Evolutionary conservation across 805 yeast species (phyloP).

Genomic region (Maudiozyma pseudohumilis): DNA sequence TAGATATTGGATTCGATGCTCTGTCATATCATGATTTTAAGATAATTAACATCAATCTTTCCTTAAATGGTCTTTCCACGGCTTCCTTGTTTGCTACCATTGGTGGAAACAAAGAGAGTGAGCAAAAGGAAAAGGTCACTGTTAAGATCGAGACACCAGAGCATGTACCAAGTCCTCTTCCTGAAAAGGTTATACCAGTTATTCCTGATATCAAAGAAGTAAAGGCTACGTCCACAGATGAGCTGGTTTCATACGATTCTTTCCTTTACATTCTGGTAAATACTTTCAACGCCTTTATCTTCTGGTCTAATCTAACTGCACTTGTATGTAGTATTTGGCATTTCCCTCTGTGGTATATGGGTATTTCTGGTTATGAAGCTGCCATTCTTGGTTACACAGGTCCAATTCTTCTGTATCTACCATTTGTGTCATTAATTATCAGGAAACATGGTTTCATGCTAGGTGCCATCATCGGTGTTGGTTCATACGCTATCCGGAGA

Average conservation of each 20-base stretch:
- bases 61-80: conserved; percentile 7
- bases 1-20: conserved; percentile 80
- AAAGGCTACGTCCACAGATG: background rate
- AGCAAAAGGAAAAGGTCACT: background rate
- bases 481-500: conserved; percentile 54
- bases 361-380: conserved; percentile 89
- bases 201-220: background rate
- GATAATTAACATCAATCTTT: conserved; percentile 39
- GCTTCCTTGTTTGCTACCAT: background rate
- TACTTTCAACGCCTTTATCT: conserved; percentile 57
- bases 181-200: background rate
- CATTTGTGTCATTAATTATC: conserved; percentile 26
- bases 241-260: conserved; percentile 14
- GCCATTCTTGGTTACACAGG: conserved; percentile 47
- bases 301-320: conserved; percentile 80
- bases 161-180: background rate
- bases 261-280: conserved; percentile 28
- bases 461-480: conserved; percentile 59
- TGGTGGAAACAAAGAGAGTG: background rate
- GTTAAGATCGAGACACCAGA: background rate
- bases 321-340: conserved; percentile 87
- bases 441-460: conserved; percentile 29
- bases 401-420: conserved; percentile 46
- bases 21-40: conserved; percentile 65
- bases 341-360: conserved; percentile 98